Evolutionary conservation across 2,329 filamentous ascomycete species (phyloP).

Genomic region (Triangularia verruculosa): DNA sequence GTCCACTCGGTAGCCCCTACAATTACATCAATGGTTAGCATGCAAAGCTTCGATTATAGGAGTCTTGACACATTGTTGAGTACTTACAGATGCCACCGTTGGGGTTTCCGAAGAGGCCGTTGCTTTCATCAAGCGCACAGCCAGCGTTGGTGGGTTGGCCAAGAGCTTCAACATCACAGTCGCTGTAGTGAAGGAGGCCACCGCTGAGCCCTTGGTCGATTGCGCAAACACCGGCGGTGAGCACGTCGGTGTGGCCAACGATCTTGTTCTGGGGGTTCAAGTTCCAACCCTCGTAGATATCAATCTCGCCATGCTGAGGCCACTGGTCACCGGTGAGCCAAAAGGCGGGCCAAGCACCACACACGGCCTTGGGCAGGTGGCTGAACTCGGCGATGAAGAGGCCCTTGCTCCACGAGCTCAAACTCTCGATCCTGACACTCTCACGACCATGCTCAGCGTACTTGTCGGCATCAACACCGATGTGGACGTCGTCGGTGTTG

Average conservation of each 20-base stretch:
- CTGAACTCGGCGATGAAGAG: slow-evolving; percentile 67
- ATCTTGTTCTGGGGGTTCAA: slow-evolving; percentile 51
- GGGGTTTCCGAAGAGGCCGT: slow-evolving; percentile 38
- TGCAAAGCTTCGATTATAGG: neutral
- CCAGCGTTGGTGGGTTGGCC: slow-evolving; percentile 40
- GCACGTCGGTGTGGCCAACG: slow-evolving; percentile 53
- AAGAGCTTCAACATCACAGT: slow-evolving; percentile 41
- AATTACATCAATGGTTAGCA: slow-evolving; percentile 4
- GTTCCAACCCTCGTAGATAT: slow-evolving; percentile 68
- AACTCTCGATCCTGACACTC: slow-evolving; percentile 66
- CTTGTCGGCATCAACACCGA: slow-evolving; percentile 39
- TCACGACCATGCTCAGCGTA: slow-evolving; percentile 35
- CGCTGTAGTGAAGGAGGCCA: slow-evolving; percentile 33
- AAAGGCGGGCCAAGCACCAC: slow-evolving; percentile 71
- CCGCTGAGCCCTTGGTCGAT: slow-evolving; percentile 33
- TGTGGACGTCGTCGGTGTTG: slow-evolving; percentile 34
- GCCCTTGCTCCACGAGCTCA: slow-evolving; percentile 59
- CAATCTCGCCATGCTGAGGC: slow-evolving; percentile 62
- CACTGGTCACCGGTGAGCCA: slow-evolving; percentile 54
- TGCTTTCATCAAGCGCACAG: slow-evolving; percentile 40
- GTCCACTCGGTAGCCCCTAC: slow-evolving; percentile 45
- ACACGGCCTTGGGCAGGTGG: slow-evolving; percentile 64
- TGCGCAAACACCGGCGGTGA: slow-evolving; percentile 35
- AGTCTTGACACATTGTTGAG: neutral
- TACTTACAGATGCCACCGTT: slow-evolving; percentile 42